These are phyloP conservation scores for Tulasnella sp. DNA, from an alignment of 768 basidiomycete genomes.

Conservation along the genomic window DNA sequence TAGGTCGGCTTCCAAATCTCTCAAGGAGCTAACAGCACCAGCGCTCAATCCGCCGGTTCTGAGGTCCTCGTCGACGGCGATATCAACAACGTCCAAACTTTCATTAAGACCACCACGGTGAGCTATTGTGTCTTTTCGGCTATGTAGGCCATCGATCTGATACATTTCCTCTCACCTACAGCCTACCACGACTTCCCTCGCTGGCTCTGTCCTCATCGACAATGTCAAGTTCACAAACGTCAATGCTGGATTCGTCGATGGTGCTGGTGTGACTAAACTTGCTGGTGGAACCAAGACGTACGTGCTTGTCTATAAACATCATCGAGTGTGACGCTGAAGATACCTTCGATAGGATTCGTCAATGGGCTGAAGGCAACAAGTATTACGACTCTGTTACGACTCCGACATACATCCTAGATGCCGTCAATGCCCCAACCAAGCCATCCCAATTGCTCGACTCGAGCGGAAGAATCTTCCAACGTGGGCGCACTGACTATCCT, in stretches of 20 bases:
- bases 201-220: conserved; percentile 57
- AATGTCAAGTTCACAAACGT: conserved; percentile 57
- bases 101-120: conserved; percentile 43
- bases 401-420: conserved; percentile 45
- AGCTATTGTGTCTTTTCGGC: not conserved
- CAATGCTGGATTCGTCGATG: conserved; percentile 50
- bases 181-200: conserved; percentile 40
- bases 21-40: conserved; percentile 2
- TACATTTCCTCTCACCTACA: conserved; percentile 42
- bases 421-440: conserved; percentile 45
- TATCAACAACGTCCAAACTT: conserved; percentile 53
- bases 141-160: not conserved
- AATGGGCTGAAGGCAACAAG: conserved; percentile 75
- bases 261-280: conserved; percentile 46
- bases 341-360: conserved; percentile 37
- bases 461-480: conserved; percentile 21
- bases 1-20: conserved; percentile 14
- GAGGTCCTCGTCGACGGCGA: conserved; percentile 58
- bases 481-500: conserved; percentile 36
- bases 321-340: conserved; percentile 35
- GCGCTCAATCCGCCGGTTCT: conserved; percentile 45
- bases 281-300: conserved; percentile 33
- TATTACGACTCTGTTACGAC: conserved; percentile 45
- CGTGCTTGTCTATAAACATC: not conserved
- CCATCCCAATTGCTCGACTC: conserved; percentile 48